Conservation (phyloP, 1,284 basidiomycete species). For the Crucibulum parvulum region DNA sequence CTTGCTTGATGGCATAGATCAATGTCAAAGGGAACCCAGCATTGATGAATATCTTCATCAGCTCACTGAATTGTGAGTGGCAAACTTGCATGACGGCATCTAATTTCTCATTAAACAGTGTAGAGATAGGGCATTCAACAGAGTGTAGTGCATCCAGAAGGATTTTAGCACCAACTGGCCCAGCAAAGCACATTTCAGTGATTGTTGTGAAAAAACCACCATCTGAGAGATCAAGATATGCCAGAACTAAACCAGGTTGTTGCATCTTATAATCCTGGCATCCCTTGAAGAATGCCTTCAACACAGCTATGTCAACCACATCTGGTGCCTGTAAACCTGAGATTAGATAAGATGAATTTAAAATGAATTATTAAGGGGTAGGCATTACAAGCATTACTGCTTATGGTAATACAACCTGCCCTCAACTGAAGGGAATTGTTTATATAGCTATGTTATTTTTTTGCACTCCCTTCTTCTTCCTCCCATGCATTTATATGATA, state of each 20-base stretch:
- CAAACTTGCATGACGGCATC: conserved; percentile 93
- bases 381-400: too few relatives aligned
- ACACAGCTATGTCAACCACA: conserved; percentile 78
- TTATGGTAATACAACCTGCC: too few relatives aligned
- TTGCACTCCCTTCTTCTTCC: too few relatives aligned
- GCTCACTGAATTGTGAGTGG: conserved; percentile 59
- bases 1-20: conserved; percentile 80
- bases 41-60: conserved; percentile 69
- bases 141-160: conserved; percentile 66
- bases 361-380: too few relatives aligned
- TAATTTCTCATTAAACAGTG: conserved; percentile 96
- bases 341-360: too few relatives aligned
- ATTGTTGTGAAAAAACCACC: conserved; percentile 93
- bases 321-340: conserved; percentile 91
- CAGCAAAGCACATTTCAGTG: conserved; percentile 97
- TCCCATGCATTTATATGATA: too few relatives aligned
- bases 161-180: conserved; percentile 80
- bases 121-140: conserved; percentile 62
- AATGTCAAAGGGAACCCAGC: conserved; percentile 77
- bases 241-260: conserved; percentile 76
- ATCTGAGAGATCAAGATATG: conserved; percentile 98
- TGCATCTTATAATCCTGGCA: conserved; percentile 72
- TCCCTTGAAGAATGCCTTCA: conserved; percentile 87
- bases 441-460: too few relatives aligned
- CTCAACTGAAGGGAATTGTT: too few relatives aligned